Evolutionary conservation across 164 flowering plant genomes (phyloP).

Genomic region (Cinnamomum chago): DNA sequence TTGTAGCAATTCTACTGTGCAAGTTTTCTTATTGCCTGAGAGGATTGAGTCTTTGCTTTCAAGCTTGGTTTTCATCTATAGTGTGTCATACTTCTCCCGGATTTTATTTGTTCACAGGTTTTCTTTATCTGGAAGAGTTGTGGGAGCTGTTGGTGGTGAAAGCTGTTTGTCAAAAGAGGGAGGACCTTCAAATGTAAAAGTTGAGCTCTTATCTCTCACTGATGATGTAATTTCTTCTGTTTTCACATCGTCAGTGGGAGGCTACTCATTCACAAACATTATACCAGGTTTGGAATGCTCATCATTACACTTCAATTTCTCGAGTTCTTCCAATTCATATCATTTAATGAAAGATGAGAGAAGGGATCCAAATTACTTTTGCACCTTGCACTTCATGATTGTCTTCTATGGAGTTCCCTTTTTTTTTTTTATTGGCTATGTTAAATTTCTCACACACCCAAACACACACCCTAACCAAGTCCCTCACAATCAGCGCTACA

Average conservation of each 20-base stretch:
- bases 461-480: too few species aligned
- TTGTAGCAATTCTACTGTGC: not conserved
- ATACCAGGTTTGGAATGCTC: constrained; percentile 58
- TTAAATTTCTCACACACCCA: too few species aligned
- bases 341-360: too few species aligned
- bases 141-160: constrained; percentile 88
- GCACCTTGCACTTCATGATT: too few species aligned
- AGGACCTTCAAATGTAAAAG: constrained; percentile 75
- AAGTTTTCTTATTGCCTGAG: not conserved
- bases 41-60: not conserved
- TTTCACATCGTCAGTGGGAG: constrained; percentile 57
- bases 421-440: too few species aligned
- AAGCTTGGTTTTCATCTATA: constrained; percentile 3
- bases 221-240: constrained; percentile 63
- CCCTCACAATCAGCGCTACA: too few species aligned
- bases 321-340: too few species aligned
- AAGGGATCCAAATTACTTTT: too few species aligned
- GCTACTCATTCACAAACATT: constrained; percentile 66
- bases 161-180: constrained; percentile 68
- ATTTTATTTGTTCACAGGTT: constrained; percentile 45
- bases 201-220: constrained; percentile 63
- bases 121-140: constrained; percentile 77
- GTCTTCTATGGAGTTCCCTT: too few species aligned
- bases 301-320: not conserved
- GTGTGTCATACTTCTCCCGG: constrained; percentile 2